A percentile compares a stretch with the other conserved stretches of the same genome.
These are phyloP conservation scores for Coemansia sp. DNA, from an alignment of 192 early-diverging fungal genomes.

Conservation along the genomic window DNA sequence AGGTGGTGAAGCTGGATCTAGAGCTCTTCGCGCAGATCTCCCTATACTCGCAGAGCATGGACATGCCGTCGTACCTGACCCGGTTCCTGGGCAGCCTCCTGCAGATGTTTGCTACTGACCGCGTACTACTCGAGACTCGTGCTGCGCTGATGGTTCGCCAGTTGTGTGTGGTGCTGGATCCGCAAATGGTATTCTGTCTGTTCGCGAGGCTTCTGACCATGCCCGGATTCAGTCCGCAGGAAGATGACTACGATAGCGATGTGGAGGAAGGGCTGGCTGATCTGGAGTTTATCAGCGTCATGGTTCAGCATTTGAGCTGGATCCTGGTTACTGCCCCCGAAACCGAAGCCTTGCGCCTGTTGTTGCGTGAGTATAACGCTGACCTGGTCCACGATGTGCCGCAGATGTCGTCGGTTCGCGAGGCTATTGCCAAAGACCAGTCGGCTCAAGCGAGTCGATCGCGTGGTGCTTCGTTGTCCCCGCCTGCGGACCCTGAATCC, in stretches of 20 bases:
- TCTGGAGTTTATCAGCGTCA: slow-evolving; percentile 88
- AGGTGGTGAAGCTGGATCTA: slow-evolving; percentile 90
- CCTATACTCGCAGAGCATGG: slow-evolving; percentile 59
- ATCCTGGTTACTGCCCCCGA: slow-evolving; percentile 96
- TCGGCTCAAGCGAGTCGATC: not conserved
- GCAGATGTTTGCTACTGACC: slow-evolving; percentile 86
- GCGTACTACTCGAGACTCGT: slow-evolving; percentile 83
- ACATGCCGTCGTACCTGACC: slow-evolving; percentile 64
- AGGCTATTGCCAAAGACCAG: not conserved
- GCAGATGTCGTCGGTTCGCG: slow-evolving; percentile 15
- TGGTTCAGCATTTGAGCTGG: slow-evolving; percentile 98
- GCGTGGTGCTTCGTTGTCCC: not conserved
- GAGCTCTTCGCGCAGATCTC: slow-evolving; percentile 96
- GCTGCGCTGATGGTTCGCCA: slow-evolving; percentile 93
- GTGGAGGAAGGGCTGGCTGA: slow-evolving; percentile 20
- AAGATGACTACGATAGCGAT: not conserved
- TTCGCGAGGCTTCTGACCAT: slow-evolving; percentile 85
- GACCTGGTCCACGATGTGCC: slow-evolving; percentile 38
- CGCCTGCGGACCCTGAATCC: not conserved
- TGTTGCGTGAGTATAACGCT: slow-evolving; percentile 77
- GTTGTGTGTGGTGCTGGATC: slow-evolving; percentile 85
- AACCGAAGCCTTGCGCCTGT: slow-evolving; percentile 74
- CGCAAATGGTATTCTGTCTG: slow-evolving; percentile 87
- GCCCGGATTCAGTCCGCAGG: slow-evolving; percentile 24
- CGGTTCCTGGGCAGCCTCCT: slow-evolving; percentile 91